A percentile compares a stretch with the other conserved stretches of the same genome.
phyloP scores from a whole-genome alignment of 352 stramenopile genomes.

The Globisporangium spinosum region DNA sequence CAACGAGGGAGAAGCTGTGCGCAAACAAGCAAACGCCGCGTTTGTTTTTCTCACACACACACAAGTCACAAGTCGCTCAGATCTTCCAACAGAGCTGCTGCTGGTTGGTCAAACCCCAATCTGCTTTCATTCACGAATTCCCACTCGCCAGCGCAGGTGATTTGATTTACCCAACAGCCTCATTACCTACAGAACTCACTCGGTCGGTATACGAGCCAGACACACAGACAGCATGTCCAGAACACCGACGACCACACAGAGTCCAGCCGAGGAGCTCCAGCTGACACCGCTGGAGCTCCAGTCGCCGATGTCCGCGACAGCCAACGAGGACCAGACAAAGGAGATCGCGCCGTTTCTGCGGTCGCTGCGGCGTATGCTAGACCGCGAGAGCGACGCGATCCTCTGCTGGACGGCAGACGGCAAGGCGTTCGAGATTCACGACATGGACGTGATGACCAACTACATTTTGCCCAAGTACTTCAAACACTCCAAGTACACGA shows the following conservation, averaged over 20 bases:
- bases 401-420: slow-evolving; percentile 57
- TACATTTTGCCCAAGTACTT: slow-evolving; percentile 90
- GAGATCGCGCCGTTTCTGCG: slow-evolving; percentile 62
- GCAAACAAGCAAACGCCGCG: neutral
- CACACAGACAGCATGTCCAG: neutral
- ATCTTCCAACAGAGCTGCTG: neutral
- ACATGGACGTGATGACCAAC: slow-evolving; percentile 66
- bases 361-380: slow-evolving; percentile 54
- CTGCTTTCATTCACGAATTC: slow-evolving; percentile 10
- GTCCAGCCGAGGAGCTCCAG: neutral
- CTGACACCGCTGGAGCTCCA: neutral
- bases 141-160: slow-evolving; percentile 4
- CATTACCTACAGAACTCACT: neutral
- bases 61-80: neutral
- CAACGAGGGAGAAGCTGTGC: neutral
- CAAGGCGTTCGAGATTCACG: slow-evolving; percentile 61
- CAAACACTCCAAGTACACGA: slow-evolving; percentile 89
- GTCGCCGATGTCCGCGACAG: too few relatives aligned
- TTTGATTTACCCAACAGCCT: neutral
- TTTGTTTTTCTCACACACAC: slow-evolving; percentile 6
- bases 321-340: slow-evolving; percentile 25
- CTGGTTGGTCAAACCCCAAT: neutral
- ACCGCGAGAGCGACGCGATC: slow-evolving; percentile 46
- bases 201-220: neutral
- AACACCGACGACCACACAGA: neutral